Evolutionary conservation across 2,329 filamentous ascomycete species (phyloP).

Genomic region (Fusarium palustre): DNA sequence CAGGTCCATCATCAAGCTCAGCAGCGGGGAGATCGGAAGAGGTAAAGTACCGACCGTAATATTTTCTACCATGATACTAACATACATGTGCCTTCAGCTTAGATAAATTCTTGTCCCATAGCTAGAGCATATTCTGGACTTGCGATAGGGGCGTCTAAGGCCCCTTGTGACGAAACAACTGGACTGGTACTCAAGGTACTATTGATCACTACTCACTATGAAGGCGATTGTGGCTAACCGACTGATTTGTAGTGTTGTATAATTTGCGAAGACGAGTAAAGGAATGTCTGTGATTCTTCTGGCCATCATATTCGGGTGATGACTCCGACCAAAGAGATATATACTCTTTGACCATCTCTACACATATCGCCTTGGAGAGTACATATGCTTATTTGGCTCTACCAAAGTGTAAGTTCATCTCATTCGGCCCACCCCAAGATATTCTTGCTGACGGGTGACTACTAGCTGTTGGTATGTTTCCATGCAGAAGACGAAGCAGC

Average conservation of each 20-base stretch:
- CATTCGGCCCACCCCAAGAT: neutral
- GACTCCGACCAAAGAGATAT: neutral
- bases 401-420: neutral
- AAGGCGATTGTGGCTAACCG: neutral
- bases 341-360: neutral
- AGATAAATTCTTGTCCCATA: neutral
- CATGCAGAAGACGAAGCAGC: neutral
- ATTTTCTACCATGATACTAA: neutral
- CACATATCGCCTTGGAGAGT: neutral
- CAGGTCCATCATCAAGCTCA: neutral
- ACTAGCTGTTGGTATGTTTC: neutral
- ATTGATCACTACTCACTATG: neutral
- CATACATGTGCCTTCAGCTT: neutral
- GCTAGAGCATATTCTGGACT: neutral
- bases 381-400: neutral
- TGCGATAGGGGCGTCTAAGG: neutral
- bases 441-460: neutral
- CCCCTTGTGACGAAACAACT: neutral
- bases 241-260: neutral
- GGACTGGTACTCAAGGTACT: neutral
- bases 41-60: neutral
- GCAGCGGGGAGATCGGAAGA: neutral
- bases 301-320: neutral
- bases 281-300: neutral
- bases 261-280: neutral